These are phyloP conservation scores for Naganishia friedmannii DNA, from an alignment of 768 basidiomycete genomes.

Conservation along the genomic window DNA sequence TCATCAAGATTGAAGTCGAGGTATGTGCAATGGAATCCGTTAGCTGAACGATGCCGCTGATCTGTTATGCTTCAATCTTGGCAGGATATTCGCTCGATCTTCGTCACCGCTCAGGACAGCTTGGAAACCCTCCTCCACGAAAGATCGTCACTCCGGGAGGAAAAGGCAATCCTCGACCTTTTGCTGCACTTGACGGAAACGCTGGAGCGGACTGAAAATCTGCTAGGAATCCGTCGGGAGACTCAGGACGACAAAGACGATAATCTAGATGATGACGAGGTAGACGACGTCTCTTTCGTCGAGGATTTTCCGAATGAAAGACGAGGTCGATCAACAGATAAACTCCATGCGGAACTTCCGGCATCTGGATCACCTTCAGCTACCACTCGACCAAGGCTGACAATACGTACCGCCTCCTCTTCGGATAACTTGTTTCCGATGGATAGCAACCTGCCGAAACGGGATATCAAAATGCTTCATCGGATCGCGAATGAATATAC, in stretches of 20 bases:
- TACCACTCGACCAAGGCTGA: constrained; percentile 12
- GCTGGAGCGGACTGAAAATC: constrained; percentile 77
- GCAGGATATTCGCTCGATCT: constrained; percentile 32
- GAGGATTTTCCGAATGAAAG: neutral
- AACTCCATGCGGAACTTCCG: neutral
- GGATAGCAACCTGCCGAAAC: constrained; percentile 4
- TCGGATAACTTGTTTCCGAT: neutral
- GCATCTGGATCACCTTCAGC: neutral
- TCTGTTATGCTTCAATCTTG: neutral
- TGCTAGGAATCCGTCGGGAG: constrained; percentile 55
- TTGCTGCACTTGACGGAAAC: constrained; percentile 91
- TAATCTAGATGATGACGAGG: neutral
- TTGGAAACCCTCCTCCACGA: constrained; percentile 75
- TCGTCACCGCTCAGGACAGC: constrained; percentile 56
- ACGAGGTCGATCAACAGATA: constrained; percentile 2
- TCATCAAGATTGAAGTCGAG: constrained; percentile 65
- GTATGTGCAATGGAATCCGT: constrained; percentile 54
- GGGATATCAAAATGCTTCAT: constrained; percentile 55
- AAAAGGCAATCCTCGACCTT: constrained; percentile 83
- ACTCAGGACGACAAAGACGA: constrained; percentile 2
- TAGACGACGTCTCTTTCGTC: neutral
- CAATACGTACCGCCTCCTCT: constrained; percentile 8
- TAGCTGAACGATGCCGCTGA: neutral
- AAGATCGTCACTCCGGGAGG: constrained; percentile 73
- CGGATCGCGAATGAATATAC: constrained; percentile 87